Evolutionary conservation across 1,284 basidiomycete species (phyloP).

Genomic region (Cystobasidiaceae sp.): DNA sequence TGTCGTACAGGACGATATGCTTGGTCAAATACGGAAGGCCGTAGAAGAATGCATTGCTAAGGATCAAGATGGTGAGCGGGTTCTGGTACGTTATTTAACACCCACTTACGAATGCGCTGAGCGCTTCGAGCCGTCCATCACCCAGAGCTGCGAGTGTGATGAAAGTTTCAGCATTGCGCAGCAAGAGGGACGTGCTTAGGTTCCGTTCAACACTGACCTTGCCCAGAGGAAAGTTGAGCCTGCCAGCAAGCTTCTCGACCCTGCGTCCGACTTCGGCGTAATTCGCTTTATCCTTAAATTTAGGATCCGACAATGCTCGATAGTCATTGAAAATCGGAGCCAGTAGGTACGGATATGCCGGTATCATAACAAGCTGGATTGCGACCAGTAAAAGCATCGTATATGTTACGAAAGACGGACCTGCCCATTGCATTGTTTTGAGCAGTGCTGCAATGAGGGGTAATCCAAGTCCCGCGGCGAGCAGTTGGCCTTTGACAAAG

Average conservation of each 20-base stretch:
- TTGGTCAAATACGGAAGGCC: conserved; percentile 81
- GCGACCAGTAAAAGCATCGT: conserved; percentile 42
- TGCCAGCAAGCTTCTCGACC: conserved; percentile 67
- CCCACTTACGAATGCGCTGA: conserved; percentile 79
- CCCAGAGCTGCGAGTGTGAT: conserved; percentile 65
- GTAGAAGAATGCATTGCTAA: conserved; percentile 57
- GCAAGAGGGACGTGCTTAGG: no score
- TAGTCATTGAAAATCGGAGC: conserved; percentile 97
- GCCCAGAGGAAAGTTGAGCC: conserved; percentile 79
- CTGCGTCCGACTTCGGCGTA: conserved; percentile 66
- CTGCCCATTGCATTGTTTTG: conserved; percentile 86
- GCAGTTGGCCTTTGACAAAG: conserved; percentile 68
- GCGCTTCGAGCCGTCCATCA: conserved; percentile 94
- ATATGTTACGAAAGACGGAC: conserved; percentile 47
- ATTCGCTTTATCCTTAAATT: conserved; percentile 45
- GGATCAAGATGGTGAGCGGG: not conserved
- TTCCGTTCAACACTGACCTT: conserved; percentile 51
- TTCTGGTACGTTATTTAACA: not conserved
- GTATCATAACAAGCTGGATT: conserved; percentile 64
- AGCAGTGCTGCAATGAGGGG: conserved; percentile 85
- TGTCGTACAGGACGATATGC: conserved; percentile 96
- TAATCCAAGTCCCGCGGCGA: conserved; percentile 71
- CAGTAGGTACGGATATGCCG: conserved; percentile 60
- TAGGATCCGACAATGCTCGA: conserved; percentile 59
- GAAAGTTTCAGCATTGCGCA: not conserved